Evolutionary conservation across 345 rosid species (phyloP), one percentile per base, ranked within the genome.

Genomic region (Eucalyptus virginea): DNA sequence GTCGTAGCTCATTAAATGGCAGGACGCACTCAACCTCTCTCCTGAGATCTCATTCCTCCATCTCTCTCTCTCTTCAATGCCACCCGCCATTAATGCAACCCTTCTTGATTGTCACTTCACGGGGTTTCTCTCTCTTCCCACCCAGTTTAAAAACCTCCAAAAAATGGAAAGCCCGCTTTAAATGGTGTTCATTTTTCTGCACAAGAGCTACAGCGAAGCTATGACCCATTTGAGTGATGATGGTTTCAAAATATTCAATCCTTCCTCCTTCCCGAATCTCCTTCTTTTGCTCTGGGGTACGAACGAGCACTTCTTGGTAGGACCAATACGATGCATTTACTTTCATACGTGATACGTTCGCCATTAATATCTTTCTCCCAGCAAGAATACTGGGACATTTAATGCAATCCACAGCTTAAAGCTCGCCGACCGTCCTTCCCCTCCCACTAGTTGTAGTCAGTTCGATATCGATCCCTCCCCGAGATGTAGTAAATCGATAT

Each of bases 11-110:
- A 77, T 37, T 77, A 77, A 77, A 77, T 77, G 28, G 23, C 15
- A 6, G 23, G 88, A 51, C n/a, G 30, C 18, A 24, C 72, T 42
- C 48, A 9, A 49, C 72, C 81, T 58, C 81, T 87, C 80, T 44
- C 88, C 88, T 72, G 45, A 67, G 81, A 67, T 58, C 72, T 87
- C 72, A 91, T 92, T 87, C 90, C 80, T 67, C 72, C 10, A 52
- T 60, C 90, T 89, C 90, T 88, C 77, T 88, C 93, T 95, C 89
- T 89, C 92, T 88, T 90, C 89, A 92, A 90, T 89, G 89, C 86
- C 85, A 81, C 87, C 94, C 94, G 40, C 92, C 92, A 90, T 95
- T 88, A 96, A 93, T 95, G 95, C 94, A 87, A 62, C 90, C 94
- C 21, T 90, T 90, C 89, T 91, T 92, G 85, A 40, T 40, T 40